Conservation (phyloP, 768 basidiomycete species). For the Suillus hirtellus region DNA sequence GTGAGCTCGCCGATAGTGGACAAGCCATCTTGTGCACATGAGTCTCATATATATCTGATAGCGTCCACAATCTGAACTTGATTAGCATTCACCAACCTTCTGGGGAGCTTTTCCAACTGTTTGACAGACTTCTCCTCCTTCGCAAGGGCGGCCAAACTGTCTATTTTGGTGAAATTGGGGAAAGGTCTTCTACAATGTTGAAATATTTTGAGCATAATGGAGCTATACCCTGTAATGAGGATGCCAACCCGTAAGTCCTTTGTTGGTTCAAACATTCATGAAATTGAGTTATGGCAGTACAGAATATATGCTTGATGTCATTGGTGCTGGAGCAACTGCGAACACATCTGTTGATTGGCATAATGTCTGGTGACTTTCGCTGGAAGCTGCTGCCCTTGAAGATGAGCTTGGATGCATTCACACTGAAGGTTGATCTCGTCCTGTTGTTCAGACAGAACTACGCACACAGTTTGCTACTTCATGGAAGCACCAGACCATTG, state of each 20-base stretch:
- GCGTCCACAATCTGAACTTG: neutral
- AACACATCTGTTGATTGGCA: conserved; percentile 59
- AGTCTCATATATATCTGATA: conserved; percentile 23
- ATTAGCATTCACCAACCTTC: conserved; percentile 63
- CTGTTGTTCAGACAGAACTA: conserved; percentile 37
- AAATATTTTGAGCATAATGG: conserved; percentile 78
- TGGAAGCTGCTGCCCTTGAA: conserved; percentile 40
- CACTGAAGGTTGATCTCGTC: conserved; percentile 44
- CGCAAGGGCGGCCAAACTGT: conserved; percentile 72
- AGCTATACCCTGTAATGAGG: conserved; percentile 55
- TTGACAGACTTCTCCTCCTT: conserved; percentile 77
- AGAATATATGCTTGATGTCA: conserved; percentile 68
- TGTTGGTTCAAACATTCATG: conserved; percentile 52
- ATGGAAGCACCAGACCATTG: conserved; percentile 49
- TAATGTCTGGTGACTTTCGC: conserved; percentile 55
- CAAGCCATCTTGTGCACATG: conserved; percentile 91
- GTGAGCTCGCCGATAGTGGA: conserved; percentile 74
- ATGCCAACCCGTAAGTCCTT: conserved; percentile 66
- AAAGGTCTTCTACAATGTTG: conserved; percentile 59
- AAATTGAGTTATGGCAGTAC: conserved; percentile 48
- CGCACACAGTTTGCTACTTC: conserved; percentile 52
- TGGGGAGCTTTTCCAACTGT: conserved; percentile 78
- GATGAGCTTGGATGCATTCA: conserved; percentile 49
- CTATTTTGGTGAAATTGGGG: conserved; percentile 70
- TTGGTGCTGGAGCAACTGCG: conserved; percentile 72